A percentile compares a stretch with the other conserved stretches of the same genome.
Conservation (phyloP, 176 grass and related monocot species). For the Aegilops longissima region DNA sequence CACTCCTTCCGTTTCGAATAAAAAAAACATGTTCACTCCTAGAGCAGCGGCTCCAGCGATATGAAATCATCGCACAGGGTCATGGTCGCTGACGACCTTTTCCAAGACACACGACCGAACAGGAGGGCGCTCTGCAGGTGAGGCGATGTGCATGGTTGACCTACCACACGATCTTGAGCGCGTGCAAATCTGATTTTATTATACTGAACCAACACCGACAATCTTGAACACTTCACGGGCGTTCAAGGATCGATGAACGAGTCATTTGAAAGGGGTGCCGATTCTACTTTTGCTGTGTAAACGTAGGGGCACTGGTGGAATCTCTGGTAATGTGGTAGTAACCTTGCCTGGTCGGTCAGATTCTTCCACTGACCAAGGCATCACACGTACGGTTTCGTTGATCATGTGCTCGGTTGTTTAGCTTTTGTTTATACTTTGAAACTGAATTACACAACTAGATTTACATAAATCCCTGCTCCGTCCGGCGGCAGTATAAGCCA, state of each 20-base stretch:
- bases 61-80: not conserved
- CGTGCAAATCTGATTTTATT: not conserved
- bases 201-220: not conserved
- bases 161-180: constrained; percentile 11
- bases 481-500: too few species aligned
- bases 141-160: constrained; percentile 6
- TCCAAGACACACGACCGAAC: not conserved
- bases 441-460: too few species aligned
- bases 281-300: constrained; percentile 26
- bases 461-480: too few species aligned
- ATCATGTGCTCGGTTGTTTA: not conserved
- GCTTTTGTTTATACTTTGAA: too few species aligned
- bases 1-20: not conserved
- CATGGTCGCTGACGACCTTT: not conserved
- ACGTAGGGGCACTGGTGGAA: constrained; percentile 13
- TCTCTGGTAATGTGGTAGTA: not conserved
- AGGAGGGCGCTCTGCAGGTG: not conserved
- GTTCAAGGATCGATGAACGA: not conserved
- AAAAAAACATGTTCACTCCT: not conserved
- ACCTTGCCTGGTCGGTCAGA: constrained; percentile 11
- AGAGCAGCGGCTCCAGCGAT: not conserved
- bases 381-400: not conserved
- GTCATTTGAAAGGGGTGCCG: not conserved
- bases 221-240: constrained; percentile 16
- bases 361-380: not conserved